Percentiles rank a stretch among this genome's conserved stretches.
Conservation (phyloP, 1,284 basidiomycete species). For the Cutaneotrichosporon cyanovorans region DNA sequence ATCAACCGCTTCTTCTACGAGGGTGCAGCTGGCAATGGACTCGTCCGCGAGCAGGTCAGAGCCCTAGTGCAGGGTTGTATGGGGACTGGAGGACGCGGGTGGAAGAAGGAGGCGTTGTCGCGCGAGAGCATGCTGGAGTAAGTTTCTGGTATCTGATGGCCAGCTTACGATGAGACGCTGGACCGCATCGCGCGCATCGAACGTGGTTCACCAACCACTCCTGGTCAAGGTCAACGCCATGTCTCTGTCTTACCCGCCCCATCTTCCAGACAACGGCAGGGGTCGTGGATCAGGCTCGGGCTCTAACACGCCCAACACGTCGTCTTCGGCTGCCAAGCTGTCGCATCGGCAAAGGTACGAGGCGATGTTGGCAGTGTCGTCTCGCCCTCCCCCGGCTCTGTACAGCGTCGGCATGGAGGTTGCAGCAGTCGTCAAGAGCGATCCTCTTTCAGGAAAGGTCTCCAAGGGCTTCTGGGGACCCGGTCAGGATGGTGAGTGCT, state of each 20-base stretch:
- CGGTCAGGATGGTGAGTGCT: conserved; percentile 33
- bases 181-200: conserved; percentile 28
- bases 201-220: conserved; percentile 30
- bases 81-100: conserved; percentile 12
- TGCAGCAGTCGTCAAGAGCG: conserved; percentile 36
- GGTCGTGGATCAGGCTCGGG: not conserved
- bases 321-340: conserved; percentile 16
- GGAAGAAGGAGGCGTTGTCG: conserved; percentile 19
- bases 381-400: conserved; percentile 35
- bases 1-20: conserved; percentile 36
- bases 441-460: conserved; percentile 40
- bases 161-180: conserved; percentile 29
- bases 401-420: conserved; percentile 32
- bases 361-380: conserved; percentile 32
- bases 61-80: conserved; percentile 20
- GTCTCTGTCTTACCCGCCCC: conserved; percentile 38
- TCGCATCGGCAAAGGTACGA: conserved; percentile 40
- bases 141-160: conserved; percentile 6
- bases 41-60: conserved; percentile 21
- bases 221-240: conserved; percentile 32
- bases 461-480: conserved; percentile 44
- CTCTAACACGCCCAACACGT: not conserved
- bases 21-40: conserved; percentile 15
- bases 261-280: not conserved
- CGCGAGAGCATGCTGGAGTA: conserved; percentile 41